Base-by-base conservation (phyloP, 106 monocot genomes). In the Acanthochlamys bracteata region DNA sequence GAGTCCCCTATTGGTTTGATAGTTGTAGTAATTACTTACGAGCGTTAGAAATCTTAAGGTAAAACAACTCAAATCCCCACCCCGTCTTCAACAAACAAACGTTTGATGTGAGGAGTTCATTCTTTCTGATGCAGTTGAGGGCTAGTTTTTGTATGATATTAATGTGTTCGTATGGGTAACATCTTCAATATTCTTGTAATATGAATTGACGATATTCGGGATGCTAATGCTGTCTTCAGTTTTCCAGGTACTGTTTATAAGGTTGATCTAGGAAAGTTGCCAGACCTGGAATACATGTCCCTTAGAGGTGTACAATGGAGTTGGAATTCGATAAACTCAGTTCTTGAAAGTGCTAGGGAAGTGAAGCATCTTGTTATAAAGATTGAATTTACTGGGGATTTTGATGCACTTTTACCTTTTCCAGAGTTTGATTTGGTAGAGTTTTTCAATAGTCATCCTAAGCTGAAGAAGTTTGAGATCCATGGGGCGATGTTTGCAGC, bases 401-500 rank as follows among this genome's bases (percentile, higher is more conserved):
- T 68, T 33, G 83, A 91, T 65, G 70, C 72, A 11, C 78, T 98
- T 16, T 72, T 78, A 25, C 85, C 92, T 3, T 92, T 92, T 65
- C 92, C 92, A 6, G 85, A 83, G 57, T 69, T 92, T 57, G 92
- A 82, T 62, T 64, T 90, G 49, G 84, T 90, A 24, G 82, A 95
- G 21, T 95, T 90, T 69, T 95, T 95, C 66, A 87, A 90, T 53
- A 74, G 64, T 39, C 98, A 99, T 59, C 85, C 63, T 3, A 88
- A 83, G 67, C 79, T 99, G 7, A 64, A 53, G 10, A 75, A 67
- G 25, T 92, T 99, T 63, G 98, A 99, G 52, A 99, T 99, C 56
- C 92, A 99, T 33, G 98, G 98, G 0, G 92, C 98, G 19, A 82
- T 99, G 92, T 99, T 99, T 57, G 92, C 92, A 27, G 82, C 98